Conservation (phyloP, 2,329 filamentous ascomycete species). For the Calycina marina region DNA sequence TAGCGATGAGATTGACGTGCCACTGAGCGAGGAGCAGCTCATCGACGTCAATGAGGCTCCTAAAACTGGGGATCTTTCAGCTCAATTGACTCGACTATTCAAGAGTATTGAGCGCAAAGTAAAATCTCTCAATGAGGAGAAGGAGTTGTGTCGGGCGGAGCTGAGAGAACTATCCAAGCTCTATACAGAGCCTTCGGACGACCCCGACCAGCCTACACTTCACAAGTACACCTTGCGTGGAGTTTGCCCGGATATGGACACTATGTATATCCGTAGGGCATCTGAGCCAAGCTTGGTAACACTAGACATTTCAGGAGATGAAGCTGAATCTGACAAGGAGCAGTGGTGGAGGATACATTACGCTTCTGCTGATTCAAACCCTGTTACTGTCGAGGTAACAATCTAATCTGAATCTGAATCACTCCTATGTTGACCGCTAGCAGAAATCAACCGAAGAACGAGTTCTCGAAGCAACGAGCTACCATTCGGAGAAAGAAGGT, state of each 20-base stretch:
- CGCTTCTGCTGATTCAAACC: constrained; percentile 24
- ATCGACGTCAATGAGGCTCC: not conserved
- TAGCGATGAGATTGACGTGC: constrained; percentile 9
- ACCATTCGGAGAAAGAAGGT: constrained; percentile 30
- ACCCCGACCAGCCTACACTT: constrained; percentile 12
- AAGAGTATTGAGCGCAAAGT: constrained; percentile 21
- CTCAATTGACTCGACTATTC: constrained; percentile 17
- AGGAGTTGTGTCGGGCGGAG: constrained; percentile 16
- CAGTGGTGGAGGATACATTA: constrained; percentile 44
- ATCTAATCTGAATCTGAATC: not conserved
- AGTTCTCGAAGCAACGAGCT: constrained; percentile 28
- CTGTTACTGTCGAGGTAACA: constrained; percentile 35
- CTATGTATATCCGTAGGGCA: constrained; percentile 36
- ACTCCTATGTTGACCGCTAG: not conserved
- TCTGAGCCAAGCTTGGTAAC: constrained; percentile 29
- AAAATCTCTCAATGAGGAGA: constrained; percentile 18
- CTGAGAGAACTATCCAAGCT: constrained; percentile 27
- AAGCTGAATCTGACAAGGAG: constrained; percentile 21
- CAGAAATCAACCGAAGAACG: constrained; percentile 34
- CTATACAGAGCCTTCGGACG: constrained; percentile 20
- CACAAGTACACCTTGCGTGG: constrained; percentile 35
- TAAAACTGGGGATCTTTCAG: constrained; percentile 13
- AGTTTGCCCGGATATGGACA: constrained; percentile 31
- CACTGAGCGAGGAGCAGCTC: not conserved
- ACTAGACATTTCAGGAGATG: constrained; percentile 22